Conservation (phyloP, 148 eudicot genomes). For the Cornus kousa region DNA sequence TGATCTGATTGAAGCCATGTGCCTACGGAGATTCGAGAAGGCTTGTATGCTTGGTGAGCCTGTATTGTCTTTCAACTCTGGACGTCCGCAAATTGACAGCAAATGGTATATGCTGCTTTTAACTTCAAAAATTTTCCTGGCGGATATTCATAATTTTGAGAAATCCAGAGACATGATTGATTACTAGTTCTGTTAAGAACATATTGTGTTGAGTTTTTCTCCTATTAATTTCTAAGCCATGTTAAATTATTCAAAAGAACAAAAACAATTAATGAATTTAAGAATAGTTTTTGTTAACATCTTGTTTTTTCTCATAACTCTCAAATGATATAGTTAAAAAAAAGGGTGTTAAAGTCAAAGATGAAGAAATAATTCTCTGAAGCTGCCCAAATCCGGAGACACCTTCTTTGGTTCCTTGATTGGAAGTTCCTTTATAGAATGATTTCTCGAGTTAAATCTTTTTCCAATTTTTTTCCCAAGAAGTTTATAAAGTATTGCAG, state of each 20-base stretch:
- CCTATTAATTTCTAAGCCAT: neutral
- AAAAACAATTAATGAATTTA: neutral
- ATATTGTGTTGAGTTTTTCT: neutral
- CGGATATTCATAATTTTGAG: neutral
- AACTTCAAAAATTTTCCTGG: neutral
- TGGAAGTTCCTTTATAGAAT: neutral
- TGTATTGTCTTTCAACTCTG: conserved; percentile 57
- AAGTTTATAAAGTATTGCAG: neutral
- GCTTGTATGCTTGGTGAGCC: conserved; percentile 70
- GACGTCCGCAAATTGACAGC: conserved; percentile 63
- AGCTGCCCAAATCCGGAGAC: neutral
- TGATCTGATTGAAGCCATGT: conserved; percentile 62
- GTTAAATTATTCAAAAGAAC: neutral
- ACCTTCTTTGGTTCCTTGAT: conserved; percentile 2
- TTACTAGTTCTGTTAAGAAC: neutral
- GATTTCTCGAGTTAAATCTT: neutral
- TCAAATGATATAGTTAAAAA: too few relatives aligned
- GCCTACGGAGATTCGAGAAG: conserved; percentile 71
- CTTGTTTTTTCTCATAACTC: neutral
- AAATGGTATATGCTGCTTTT: conserved; percentile 64
- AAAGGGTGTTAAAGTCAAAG: neutral
- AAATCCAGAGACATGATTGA: too few relatives aligned
- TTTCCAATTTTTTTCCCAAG: neutral
- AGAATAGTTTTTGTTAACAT: too few relatives aligned
- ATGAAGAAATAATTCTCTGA: neutral